A percentile compares a stretch with the other conserved stretches of the same genome.
These are phyloP conservation scores for Rhodotorula sp. DNA, from an alignment of 1,284 basidiomycete species.

Conservation along the genomic window DNA sequence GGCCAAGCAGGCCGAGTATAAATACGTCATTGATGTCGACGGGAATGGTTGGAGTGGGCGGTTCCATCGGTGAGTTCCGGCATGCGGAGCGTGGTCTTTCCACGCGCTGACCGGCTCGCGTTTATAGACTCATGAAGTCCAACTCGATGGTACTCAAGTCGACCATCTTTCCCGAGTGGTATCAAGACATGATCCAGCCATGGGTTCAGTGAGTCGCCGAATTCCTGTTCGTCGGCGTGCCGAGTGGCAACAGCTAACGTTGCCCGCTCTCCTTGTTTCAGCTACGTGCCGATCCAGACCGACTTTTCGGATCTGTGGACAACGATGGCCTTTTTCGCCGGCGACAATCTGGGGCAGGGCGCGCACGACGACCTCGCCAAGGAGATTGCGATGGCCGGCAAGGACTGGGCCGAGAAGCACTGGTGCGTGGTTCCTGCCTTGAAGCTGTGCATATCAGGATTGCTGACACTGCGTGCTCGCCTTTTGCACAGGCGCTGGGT, in stretches of 20 bases:
- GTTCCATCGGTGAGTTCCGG: slow-evolving; percentile 18
- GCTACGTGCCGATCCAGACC: slow-evolving; percentile 50
- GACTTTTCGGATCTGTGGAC: slow-evolving; percentile 56
- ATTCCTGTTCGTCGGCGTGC: not conserved
- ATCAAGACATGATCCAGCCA: slow-evolving; percentile 38
- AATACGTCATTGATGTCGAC: slow-evolving; percentile 53
- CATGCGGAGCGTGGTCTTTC: not conserved
- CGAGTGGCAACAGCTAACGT: not conserved
- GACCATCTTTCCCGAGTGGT: slow-evolving; percentile 63
- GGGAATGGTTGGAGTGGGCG: slow-evolving; percentile 41
- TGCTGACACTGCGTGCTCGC: not conserved
- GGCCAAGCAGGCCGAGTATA: slow-evolving; percentile 44
- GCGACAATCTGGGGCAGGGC: slow-evolving; percentile 46
- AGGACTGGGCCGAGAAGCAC: slow-evolving; percentile 51
- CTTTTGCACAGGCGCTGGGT: slow-evolving; percentile 11
- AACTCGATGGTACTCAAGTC: slow-evolving; percentile 64
- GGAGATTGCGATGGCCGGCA: slow-evolving; percentile 51
- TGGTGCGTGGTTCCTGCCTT: slow-evolving; percentile 49
- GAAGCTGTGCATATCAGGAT: slow-evolving; percentile 31
- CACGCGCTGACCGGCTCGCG: not conserved
- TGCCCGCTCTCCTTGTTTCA: not conserved
- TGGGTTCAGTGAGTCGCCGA: slow-evolving; percentile 39
- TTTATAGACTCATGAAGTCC: slow-evolving; percentile 58
- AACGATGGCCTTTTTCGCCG: slow-evolving; percentile 56
- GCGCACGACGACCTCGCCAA: slow-evolving; percentile 53